These are phyloP conservation scores for Metarhizium brunneum DNA, from an alignment of 2,329 filamentous ascomycete species.

Conservation along the genomic window DNA sequence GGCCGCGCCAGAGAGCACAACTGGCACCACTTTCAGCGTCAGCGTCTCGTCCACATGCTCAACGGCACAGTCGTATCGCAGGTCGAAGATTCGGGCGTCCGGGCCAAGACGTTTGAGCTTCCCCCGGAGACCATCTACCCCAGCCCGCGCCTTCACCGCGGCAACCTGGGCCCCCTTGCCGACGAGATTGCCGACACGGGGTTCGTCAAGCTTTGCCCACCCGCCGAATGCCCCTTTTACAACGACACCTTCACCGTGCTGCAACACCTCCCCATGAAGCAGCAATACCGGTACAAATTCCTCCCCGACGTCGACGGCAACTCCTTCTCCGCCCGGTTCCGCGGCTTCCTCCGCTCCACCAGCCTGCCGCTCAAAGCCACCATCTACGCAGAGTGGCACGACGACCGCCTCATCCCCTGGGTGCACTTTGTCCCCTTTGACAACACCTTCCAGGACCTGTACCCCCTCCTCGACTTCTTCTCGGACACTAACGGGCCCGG, in stretches of 20 bases:
- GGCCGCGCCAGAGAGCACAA: constrained; percentile 43
- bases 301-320: constrained; percentile 65
- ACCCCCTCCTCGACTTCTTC: constrained; percentile 57
- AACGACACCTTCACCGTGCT: constrained; percentile 24
- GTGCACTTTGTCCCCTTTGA: constrained; percentile 65
- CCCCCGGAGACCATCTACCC: constrained; percentile 34
- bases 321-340: constrained; percentile 53
- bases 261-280: constrained; percentile 29
- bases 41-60: constrained; percentile 59
- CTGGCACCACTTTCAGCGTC: constrained; percentile 63
- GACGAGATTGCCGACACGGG: constrained; percentile 29
- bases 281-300: constrained; percentile 51
- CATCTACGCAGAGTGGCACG: constrained; percentile 68
- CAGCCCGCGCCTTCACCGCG: constrained; percentile 23
- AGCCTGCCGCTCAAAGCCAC: constrained; percentile 62
- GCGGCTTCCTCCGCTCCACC: constrained; percentile 53
- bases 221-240: constrained; percentile 29
- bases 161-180: constrained; percentile 32
- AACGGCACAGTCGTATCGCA: constrained; percentile 49
- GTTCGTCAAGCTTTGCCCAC: constrained; percentile 33
- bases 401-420: constrained; percentile 59
- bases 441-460: constrained; percentile 58
- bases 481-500: constrained; percentile 36
- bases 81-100: constrained; percentile 31
- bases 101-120: constrained; percentile 39